Conservation (phyloP, 331 rosid genomes). For the Rhamnella rubrinervis region DNA sequence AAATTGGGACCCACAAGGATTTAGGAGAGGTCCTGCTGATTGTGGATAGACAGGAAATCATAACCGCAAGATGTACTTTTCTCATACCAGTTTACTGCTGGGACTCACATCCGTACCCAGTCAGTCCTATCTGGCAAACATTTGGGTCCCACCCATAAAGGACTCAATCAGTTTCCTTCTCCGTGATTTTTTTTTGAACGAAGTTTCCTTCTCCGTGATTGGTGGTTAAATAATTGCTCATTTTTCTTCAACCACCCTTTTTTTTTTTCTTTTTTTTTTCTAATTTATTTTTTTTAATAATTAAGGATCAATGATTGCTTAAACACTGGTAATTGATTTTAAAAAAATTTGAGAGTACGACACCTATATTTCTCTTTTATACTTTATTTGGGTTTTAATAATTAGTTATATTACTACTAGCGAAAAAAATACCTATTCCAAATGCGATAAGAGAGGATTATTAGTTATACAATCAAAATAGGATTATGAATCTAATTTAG, state of each 20-base stretch:
- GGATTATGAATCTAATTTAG: neutral
- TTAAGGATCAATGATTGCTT: neutral
- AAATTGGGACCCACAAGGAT: neutral
- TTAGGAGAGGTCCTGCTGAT: neutral
- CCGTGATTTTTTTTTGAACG: slow-evolving; percentile 16
- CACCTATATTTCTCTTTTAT: too few relatives aligned
- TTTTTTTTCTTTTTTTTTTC: neutral
- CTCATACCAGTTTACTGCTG: neutral
- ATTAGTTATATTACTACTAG: too few relatives aligned
- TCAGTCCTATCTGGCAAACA: neutral
- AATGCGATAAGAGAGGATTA: neutral
- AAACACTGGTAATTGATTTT: too few relatives aligned
- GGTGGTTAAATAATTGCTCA: slow-evolving; percentile 8
- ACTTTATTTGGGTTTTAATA: too few relatives aligned
- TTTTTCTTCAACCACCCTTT: too few relatives aligned
- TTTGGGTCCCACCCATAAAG: neutral
- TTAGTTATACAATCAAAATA: neutral
- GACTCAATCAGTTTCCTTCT: neutral
- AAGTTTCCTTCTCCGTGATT: slow-evolving; percentile 20
- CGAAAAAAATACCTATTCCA: neutral
- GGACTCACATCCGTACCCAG: neutral
- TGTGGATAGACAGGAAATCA: neutral
- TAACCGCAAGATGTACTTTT: slow-evolving; percentile 20
- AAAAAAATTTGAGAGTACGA: too few relatives aligned
- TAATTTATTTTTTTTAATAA: neutral